Evolutionary conservation across 2,329 filamentous ascomycete genomes (phyloP), one percentile per base, ranked within the genome.

Genomic region (Claviceps pazoutovae): DNA sequence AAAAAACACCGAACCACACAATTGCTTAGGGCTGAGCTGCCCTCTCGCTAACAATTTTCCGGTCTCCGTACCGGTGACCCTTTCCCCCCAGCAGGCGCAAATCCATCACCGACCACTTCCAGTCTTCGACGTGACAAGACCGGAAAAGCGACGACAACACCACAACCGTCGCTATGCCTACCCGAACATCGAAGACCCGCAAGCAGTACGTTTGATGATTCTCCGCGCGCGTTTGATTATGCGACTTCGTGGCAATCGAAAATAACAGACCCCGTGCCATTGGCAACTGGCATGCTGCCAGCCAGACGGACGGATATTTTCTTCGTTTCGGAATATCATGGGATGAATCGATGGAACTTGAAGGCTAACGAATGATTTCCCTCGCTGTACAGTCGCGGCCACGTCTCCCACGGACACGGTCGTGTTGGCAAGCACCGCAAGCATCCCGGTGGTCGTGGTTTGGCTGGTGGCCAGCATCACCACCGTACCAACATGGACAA

Each of bases 351-450:
- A 30, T 26, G 43, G 44, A 42, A 14, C n/a, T n/a, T 5, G 17
- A 30, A 26, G 16, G 49, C 49, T 51, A 51, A 51, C 38, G 17
- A 36, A 11, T n/a, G 21, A 3, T 45, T 26, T 30, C 3, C 37
- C 26, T 21, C 13, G 42, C 56, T 60, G 58, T 51, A 66, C 70
- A 89, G 85, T 80, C 89, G 91, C 80, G 91, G 91, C 75, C 88
- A 98, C 79, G 93, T 98, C 72, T 94, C 87, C 70, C 88, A 89
- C 81, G 93, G 93, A 81, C 84, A 97, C 75, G 91, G 93, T 80
- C 91, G 91, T 83, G 75, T 97, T 71, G 93, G 93, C 74, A 97
- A 97, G 86, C 90, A 96, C 86, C 81, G 93, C 71, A 97, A 98
- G 84, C 81, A 84, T 64, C 82, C 80, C 63, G 81, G 81, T 83